These are phyloP conservation scores for Xylaria bambusicola DNA, from an alignment of 495 filamentous ascomycete genomes.

Conservation along the genomic window DNA sequence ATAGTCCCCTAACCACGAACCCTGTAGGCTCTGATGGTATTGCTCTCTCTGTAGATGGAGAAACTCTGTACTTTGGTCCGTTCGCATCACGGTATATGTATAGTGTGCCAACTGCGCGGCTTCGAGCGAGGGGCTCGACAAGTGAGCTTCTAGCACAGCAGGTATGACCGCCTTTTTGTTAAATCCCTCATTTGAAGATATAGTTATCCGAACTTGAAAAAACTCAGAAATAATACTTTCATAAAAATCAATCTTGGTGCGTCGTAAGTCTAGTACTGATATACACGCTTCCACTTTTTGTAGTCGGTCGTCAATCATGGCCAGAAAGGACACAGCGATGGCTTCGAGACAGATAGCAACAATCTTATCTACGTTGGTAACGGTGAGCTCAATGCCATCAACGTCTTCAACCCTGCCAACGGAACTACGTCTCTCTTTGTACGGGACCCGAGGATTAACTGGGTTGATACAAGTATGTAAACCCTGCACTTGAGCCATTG, in stretches of 20 bases:
- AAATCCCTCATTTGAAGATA: too few species aligned
- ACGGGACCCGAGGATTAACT: slow-evolving; percentile 44
- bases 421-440: slow-evolving; percentile 35
- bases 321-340: slow-evolving; percentile 41
- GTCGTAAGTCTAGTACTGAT: background rate
- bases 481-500: background rate
- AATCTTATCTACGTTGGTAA: slow-evolving; percentile 33
- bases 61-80: slow-evolving; percentile 40
- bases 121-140: slow-evolving; percentile 25
- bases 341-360: slow-evolving; percentile 39
- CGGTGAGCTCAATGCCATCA: slow-evolving; percentile 10
- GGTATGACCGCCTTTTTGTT: slow-evolving; percentile 3
- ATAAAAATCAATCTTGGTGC: too few species aligned
- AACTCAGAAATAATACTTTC: too few species aligned
- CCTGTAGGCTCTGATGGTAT: slow-evolving; percentile 42
- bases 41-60: slow-evolving; percentile 39
- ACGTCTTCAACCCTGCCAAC: slow-evolving; percentile 25
- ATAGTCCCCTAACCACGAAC: slow-evolving; percentile 24
- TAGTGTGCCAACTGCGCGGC: slow-evolving; percentile 33
- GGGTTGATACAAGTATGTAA: slow-evolving; percentile 41
- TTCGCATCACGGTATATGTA: slow-evolving; percentile 39
- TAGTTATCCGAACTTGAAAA: too few species aligned
- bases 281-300: too few species aligned
- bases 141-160: slow-evolving; percentile 34
- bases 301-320: slow-evolving; percentile 29